Base-by-base conservation (phyloP, 2,329 filamentous ascomycete species). In the Calycina herbarum region DNA sequence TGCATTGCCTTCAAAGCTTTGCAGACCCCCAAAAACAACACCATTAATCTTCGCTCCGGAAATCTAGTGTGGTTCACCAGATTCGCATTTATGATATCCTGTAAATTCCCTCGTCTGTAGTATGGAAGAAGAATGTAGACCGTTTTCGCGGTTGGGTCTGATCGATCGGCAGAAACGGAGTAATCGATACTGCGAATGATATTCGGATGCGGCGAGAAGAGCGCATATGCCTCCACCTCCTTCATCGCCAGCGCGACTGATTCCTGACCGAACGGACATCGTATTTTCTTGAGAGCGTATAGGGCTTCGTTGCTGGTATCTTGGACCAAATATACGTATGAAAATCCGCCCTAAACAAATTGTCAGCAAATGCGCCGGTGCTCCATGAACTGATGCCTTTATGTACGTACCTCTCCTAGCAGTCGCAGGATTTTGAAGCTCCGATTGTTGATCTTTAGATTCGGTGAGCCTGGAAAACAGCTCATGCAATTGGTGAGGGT, bases 41-140 rank as follows among this genome's bases (percentile, higher is more conserved):
- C 83, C 93, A 98, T 94, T 68, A 99, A 82, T 73, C 89, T 85
- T 76, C 89, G 86, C 81, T 98, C 94, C 0, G 94, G 93, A 74
- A 99, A 98, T 61, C 85, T 85, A 45, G 91, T 92, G 77, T 96
- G 93, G 78, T 98, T 98, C 78, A 99, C 94, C 63, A 98, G 82
- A 79, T 99, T 99, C 69, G 95, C 94, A 78, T 99, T 99, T 82
- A 99, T 98, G 76, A 96, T 90, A 79, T 99, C 95, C 80, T 99
- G 95, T 45, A 99, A 84, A 78, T 99, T 99, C 15, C 95, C 95
- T 70, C 94, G 85, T 73, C 93, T 85, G 81, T 97, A 99, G 82
- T 98, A 99, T 13, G 95, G 95, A 24, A 99, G 84, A 56, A 99
- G 83, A 68, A 99, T 95, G 78, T 99, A 99, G 62, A 98, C 95